Percentiles rank a stretch among this genome's conserved stretches.
phyloP scores from a whole-genome alignment of 192 early-diverging fungal genomes.

The Mortierella claussenii region DNA sequence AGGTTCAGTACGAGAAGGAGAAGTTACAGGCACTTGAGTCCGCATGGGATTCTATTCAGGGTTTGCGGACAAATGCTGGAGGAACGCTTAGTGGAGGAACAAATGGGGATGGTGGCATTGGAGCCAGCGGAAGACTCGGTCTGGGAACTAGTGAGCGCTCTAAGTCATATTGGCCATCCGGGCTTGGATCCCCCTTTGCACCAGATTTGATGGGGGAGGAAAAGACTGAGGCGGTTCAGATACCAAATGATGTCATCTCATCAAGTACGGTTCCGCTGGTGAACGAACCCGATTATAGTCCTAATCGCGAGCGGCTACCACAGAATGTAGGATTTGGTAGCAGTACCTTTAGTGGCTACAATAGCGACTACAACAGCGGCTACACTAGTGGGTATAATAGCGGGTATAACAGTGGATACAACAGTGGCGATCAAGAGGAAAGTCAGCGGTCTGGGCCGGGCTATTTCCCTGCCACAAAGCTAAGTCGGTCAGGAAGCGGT shows the following conservation, averaged over 20 bases:
- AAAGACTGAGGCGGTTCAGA: slow-evolving; percentile 2
- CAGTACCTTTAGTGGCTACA: slow-evolving; percentile 1
- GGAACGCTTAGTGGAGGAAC: slow-evolving; percentile 2
- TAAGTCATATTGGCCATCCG: slow-evolving; percentile 43
- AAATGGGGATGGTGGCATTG: background rate
- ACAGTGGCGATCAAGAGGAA: slow-evolving; percentile 49
- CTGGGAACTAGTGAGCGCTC: slow-evolving; percentile 7
- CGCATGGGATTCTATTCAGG: slow-evolving; percentile 38
- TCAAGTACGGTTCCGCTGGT: background rate
- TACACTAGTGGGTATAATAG: slow-evolving; percentile 39
- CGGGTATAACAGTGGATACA: slow-evolving; percentile 44
- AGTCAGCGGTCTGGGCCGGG: slow-evolving; percentile 12
- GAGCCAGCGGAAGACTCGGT: too few species aligned
- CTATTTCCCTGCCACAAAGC: slow-evolving; percentile 41
- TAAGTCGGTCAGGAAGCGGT: slow-evolving; percentile 49
- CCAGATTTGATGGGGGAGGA: slow-evolving; percentile 12
- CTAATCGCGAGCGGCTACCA: slow-evolving; percentile 26
- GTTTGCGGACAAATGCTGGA: slow-evolving; percentile 7
- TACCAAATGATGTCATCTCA: background rate
- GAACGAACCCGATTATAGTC: background rate
- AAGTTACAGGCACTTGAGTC: slow-evolving; percentile 57
- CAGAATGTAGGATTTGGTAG: slow-evolving; percentile 30
- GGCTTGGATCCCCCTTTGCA: slow-evolving; percentile 36
- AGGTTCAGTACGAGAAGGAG: slow-evolving; percentile 53
- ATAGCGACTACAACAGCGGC: slow-evolving; percentile 28